phyloP scores from a whole-genome alignment of 1,139 yeast species.

The Yamadazyma mexicana region DNA sequence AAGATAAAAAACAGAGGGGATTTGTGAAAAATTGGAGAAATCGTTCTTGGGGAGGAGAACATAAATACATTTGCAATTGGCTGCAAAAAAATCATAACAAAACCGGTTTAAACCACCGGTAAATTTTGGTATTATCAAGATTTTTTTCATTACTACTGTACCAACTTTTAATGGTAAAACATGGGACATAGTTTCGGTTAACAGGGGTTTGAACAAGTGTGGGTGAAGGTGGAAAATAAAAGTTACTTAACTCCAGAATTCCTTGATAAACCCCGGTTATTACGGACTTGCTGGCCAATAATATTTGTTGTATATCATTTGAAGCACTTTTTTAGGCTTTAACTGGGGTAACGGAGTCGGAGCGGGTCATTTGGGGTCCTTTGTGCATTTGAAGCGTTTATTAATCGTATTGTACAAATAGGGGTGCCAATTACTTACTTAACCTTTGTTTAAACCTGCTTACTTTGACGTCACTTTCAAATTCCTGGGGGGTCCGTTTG shows the following conservation, averaged over 20 bases:
- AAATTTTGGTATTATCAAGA: not conserved
- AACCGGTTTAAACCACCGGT: not conserved
- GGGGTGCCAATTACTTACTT: constrained; percentile 1
- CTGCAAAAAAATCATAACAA: constrained; percentile 4
- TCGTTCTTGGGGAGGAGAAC: not conserved
- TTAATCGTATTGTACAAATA: too few relatives aligned
- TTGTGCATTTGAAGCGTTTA: too few relatives aligned
- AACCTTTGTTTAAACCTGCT: constrained; percentile 17
- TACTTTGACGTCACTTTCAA: constrained; percentile 10
- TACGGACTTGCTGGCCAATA: constrained; percentile 9
- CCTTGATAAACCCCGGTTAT: constrained; percentile 6
- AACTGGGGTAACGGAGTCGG: not conserved
- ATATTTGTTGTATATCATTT: not conserved
- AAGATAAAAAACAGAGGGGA: constrained; percentile 9
- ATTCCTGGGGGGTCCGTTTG: constrained; percentile 4
- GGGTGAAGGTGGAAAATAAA: not conserved
- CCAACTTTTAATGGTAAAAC: not conserved
- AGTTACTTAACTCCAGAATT: constrained; percentile 8
- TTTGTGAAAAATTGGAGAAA: constrained; percentile 1
- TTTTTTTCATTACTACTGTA: not conserved
- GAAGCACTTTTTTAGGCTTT: too few relatives aligned
- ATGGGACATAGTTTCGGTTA: not conserved
- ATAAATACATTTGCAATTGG: constrained; percentile 1
- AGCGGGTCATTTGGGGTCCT: too few relatives aligned
- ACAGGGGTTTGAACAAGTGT: constrained; percentile 3